Evolutionary conservation across 78 protist genomes (phyloP).

Genomic region (Emiliania huxleyi): DNA sequence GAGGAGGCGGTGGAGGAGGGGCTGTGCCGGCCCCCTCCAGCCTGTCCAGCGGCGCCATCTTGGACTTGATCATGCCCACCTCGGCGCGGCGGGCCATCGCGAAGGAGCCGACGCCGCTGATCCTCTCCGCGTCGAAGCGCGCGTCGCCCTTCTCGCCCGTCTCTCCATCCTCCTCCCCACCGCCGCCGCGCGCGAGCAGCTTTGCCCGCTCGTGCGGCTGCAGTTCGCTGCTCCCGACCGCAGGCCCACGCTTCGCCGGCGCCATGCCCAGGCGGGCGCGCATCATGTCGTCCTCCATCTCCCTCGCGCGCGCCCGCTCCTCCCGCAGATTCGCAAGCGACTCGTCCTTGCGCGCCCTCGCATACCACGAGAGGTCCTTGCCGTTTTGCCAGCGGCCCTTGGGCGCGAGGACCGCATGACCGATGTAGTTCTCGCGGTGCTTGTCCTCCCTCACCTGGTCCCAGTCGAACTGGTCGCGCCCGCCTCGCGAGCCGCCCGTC

Average conservation of each 20-base stretch:
- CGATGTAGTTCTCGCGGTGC: constrained; percentile 41
- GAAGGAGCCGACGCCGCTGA: not conserved
- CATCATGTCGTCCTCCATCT: not conserved
- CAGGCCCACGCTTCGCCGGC: not conserved
- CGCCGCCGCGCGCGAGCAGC: not conserved
- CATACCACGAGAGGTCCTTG: not conserved
- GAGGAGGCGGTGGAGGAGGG: no score
- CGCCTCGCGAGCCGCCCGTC: constrained; percentile 32
- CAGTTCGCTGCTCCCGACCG: not conserved
- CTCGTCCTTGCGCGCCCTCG: not conserved
- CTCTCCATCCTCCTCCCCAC: not conserved
- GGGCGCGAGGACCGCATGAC: constrained; percentile 38
- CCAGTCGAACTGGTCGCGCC: constrained; percentile 30
- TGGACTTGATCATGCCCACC: not conserved
- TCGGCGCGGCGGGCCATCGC: not conserved
- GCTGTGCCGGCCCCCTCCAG: not conserved
- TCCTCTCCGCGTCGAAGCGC: not conserved
- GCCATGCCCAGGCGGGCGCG: not conserved
- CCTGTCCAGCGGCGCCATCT: not conserved
- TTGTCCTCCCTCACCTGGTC: constrained; percentile 41
- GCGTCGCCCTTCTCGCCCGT: not conserved
- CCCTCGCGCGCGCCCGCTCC: not conserved
- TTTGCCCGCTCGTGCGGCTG: not conserved
- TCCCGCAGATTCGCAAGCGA: not conserved
- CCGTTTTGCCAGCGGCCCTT: constrained; percentile 45